Conservation (phyloP, 2,329 filamentous ascomycete species). For the Phymatotrichopsis omnivora region DNA sequence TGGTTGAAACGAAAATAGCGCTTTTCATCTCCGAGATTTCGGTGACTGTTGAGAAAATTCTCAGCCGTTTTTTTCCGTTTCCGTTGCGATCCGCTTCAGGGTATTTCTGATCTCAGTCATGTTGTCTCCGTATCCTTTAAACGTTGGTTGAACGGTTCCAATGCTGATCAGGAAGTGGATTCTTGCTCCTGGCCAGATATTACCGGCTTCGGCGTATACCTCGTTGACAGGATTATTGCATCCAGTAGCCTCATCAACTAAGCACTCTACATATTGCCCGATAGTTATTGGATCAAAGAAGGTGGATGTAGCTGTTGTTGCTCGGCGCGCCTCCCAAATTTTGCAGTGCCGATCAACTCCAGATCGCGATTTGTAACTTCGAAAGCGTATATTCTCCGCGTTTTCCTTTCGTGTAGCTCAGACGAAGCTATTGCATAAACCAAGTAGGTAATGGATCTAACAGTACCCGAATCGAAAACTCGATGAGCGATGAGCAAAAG, state of each 20-base stretch:
- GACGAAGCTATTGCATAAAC: conserved; percentile 25
- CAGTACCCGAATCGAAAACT: too few species aligned
- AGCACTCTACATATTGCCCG: conserved; percentile 31
- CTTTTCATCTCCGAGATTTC: conserved; percentile 28
- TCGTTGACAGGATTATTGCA: conserved; percentile 41
- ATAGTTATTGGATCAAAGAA: conserved; percentile 39
- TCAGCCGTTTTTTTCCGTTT: conserved; percentile 35
- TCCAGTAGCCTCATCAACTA: conserved; percentile 39
- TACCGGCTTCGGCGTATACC: conserved; percentile 34
- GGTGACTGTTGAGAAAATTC: conserved; percentile 32
- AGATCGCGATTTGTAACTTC: conserved; percentile 33
- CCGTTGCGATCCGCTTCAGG: conserved; percentile 32
- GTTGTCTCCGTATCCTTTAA: conserved; percentile 29
- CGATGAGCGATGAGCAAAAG: conserved; percentile 24
- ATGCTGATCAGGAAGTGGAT: conserved; percentile 35
- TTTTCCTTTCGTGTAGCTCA: conserved; percentile 35
- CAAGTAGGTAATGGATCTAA: conserved; percentile 1
- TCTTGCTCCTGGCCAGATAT: conserved; percentile 31
- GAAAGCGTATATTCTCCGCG: conserved; percentile 33
- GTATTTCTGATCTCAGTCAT: conserved; percentile 30
- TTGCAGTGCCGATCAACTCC: conserved; percentile 30
- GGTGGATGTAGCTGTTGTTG: conserved; percentile 38
- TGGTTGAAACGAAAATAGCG: conserved; percentile 39
- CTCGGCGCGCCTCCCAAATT: conserved; percentile 40
- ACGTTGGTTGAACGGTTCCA: conserved; percentile 34